A percentile compares a stretch with the other conserved stretches of the same genome.
phyloP scores from a whole-genome alignment of 148 eudicot species.

The Rhododendron mucronatum region DNA sequence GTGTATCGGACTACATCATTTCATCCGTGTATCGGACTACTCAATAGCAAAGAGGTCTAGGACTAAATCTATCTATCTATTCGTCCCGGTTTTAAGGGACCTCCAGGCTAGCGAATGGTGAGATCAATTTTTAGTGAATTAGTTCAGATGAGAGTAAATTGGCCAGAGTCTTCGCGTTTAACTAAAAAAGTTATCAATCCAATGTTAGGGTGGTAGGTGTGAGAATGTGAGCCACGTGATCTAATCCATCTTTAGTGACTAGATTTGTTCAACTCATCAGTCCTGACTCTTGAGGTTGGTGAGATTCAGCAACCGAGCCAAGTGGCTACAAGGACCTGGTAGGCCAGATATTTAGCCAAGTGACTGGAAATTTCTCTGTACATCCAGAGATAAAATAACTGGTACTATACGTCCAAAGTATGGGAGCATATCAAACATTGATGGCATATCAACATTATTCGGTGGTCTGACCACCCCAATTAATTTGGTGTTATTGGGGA shows the following conservation, averaged over 20 bases:
- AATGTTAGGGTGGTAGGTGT: not conserved
- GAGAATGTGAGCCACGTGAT: not conserved
- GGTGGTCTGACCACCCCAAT: not conserved
- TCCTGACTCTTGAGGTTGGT: not conserved
- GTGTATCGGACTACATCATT: no score
- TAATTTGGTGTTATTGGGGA: not conserved
- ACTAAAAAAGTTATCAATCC: not conserved
- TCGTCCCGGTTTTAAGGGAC: not conserved
- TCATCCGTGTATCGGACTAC: no score
- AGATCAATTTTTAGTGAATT: no score
- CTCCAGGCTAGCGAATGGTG: not conserved
- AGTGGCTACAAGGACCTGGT: not conserved
- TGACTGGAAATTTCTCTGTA: not conserved
- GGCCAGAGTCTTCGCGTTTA: no score
- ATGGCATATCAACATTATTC: not conserved
- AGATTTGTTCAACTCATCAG: not conserved
- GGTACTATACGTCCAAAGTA: not conserved
- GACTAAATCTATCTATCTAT: no score
- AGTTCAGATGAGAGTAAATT: no score
- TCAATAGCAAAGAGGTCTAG: no score
- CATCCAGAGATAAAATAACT: not conserved
- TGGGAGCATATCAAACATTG: not conserved
- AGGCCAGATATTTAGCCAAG: not conserved
- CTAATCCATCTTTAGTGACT: not conserved
- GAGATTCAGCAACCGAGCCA: not conserved